Evolutionary conservation across 495 filamentous ascomycete species (phyloP).

Genomic region (Tuber magnatum): DNA sequence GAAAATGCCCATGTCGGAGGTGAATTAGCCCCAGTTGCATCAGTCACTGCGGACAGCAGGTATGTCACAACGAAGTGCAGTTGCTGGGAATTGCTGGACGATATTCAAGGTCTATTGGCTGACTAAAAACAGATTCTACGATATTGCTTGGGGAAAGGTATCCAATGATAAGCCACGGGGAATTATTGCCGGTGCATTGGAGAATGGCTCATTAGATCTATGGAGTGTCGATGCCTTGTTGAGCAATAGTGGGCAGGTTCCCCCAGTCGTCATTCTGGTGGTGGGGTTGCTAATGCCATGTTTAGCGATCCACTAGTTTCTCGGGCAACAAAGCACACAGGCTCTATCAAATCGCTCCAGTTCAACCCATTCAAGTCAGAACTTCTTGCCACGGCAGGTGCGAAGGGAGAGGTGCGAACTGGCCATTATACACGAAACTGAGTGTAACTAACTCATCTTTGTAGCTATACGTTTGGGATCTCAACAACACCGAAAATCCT

Average conservation of each 20-base stretch:
- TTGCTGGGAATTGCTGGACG: neutral
- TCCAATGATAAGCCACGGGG: slow-evolving; percentile 68
- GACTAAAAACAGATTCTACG: slow-evolving; percentile 68
- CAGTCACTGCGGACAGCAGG: slow-evolving; percentile 83
- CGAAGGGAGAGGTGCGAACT: slow-evolving; percentile 67
- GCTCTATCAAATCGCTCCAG: slow-evolving; percentile 88
- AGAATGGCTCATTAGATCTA: slow-evolving; percentile 90
- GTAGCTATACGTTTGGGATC: slow-evolving; percentile 90
- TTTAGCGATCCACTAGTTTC: slow-evolving; percentile 70
- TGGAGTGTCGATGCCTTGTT: slow-evolving; percentile 69
- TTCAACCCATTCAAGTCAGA: slow-evolving; percentile 95
- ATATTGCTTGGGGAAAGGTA: slow-evolving; percentile 85
- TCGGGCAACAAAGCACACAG: slow-evolving; percentile 83
- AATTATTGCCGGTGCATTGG: slow-evolving; percentile 88
- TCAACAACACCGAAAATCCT: slow-evolving; percentile 79
- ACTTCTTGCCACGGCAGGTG: slow-evolving; percentile 83
- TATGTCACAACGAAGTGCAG: slow-evolving; percentile 43
- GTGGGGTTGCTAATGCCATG: slow-evolving; percentile 18
- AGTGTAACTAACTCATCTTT: slow-evolving; percentile 63
- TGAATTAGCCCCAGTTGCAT: slow-evolving; percentile 78
- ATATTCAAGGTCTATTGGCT: slow-evolving; percentile 6
- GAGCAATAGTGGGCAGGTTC: slow-evolving; percentile 29
- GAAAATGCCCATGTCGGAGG: slow-evolving; percentile 63
- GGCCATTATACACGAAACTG: neutral
- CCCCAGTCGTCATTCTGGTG: slow-evolving; percentile 12